These are phyloP conservation scores for Tolypocladium pustulatum DNA, from an alignment of 2,329 filamentous ascomycete genomes.

Conservation along the genomic window DNA sequence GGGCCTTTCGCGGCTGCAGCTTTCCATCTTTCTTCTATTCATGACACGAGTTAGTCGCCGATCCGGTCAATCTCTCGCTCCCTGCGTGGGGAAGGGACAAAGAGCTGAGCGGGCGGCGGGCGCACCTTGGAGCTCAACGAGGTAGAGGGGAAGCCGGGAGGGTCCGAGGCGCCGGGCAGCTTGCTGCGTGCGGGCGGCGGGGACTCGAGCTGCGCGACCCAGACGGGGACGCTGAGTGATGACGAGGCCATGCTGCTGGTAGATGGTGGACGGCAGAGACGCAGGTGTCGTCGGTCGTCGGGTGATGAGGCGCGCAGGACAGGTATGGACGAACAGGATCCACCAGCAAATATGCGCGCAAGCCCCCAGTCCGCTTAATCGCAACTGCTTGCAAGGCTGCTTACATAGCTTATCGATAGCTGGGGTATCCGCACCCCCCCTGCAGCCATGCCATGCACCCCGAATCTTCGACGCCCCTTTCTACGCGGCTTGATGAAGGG, in stretches of 20 bases:
- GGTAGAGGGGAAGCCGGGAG: constrained; percentile 66
- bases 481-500: background rate
- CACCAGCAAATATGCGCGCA: background rate
- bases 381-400: background rate
- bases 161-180: constrained; percentile 63
- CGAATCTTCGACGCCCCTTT: background rate
- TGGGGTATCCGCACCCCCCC: background rate
- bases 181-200: constrained; percentile 58
- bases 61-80: background rate
- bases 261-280: background rate
- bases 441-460: background rate
- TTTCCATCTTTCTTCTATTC: constrained; percentile 43
- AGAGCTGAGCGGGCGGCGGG: background rate
- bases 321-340: background rate
- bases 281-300: background rate
- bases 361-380: background rate
- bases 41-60: constrained; percentile 10
- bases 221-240: constrained; percentile 48
- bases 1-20: constrained; percentile 48
- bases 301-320: background rate
- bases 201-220: constrained; percentile 71
- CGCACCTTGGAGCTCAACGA: constrained; percentile 46
- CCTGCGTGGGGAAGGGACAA: background rate
- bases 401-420: background rate
- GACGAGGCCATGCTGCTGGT: constrained; percentile 17